A percentile compares a stretch with the other conserved stretches of the same genome.
These are phyloP conservation scores for Adansonia rubrostipa DNA, from an alignment of 441 rosid species.

Conservation along the genomic window DNA sequence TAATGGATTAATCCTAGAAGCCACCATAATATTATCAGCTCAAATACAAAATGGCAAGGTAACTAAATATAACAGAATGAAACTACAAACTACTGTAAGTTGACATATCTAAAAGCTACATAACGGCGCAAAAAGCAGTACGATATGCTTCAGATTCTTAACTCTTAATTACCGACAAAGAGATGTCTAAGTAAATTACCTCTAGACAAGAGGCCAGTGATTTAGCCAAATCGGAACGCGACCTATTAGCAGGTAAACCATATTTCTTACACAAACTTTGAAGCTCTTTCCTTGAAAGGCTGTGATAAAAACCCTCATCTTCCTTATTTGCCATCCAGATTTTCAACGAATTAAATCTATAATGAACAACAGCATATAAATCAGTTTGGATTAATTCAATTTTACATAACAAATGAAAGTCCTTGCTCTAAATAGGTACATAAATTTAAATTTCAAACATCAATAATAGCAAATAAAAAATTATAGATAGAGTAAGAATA, in stretches of 20 bases:
- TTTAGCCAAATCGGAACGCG: constrained; percentile 66
- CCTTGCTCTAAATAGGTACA: not conserved
- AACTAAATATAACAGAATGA: not conserved
- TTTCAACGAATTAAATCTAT: constrained; percentile 27
- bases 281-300: constrained; percentile 75
- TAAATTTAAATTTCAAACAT: constrained; percentile 6
- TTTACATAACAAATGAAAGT: not conserved
- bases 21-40: not conserved
- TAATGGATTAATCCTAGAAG: not conserved
- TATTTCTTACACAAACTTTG: constrained; percentile 68
- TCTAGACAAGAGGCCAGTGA: constrained; percentile 52
- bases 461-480: not conserved
- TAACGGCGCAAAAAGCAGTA: not conserved
- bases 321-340: constrained; percentile 57
- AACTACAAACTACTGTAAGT: not conserved
- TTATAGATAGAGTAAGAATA: not conserved
- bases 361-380: not conserved
- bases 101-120: constrained; percentile 2
- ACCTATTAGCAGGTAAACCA: constrained; percentile 72
- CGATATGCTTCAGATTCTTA: not conserved
- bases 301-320: constrained; percentile 44
- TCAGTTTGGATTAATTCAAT: not conserved
- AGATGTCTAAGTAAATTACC: constrained; percentile 38
- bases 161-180: constrained; percentile 2
- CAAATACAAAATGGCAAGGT: not conserved